phyloP scores from a whole-genome alignment of 108 stramenopile genomes.

The Cyclotella kingstonii region DNA sequence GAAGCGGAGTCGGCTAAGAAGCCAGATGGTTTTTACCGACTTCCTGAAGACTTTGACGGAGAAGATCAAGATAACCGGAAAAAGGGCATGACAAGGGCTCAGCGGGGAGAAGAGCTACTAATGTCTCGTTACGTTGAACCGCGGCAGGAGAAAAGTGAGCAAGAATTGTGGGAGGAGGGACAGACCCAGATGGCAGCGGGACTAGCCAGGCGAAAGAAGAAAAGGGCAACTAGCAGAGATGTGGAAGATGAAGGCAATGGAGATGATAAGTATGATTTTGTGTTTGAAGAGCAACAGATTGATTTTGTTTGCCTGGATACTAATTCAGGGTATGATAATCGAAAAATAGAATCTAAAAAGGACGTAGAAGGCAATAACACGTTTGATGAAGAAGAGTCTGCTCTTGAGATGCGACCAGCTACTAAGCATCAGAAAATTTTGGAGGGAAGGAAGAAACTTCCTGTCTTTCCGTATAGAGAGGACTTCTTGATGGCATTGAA shows the following conservation, averaged over 20 bases:
- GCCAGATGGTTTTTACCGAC: slow-evolving; percentile 72
- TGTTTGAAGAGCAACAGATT: slow-evolving; percentile 93
- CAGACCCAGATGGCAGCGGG: slow-evolving; percentile 79
- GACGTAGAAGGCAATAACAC: slow-evolving; percentile 3
- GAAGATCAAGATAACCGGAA: slow-evolving; percentile 16
- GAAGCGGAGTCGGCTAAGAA: slow-evolving; percentile 45
- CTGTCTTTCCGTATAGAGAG: slow-evolving; percentile 87
- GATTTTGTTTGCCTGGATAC: slow-evolving; percentile 94
- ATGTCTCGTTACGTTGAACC: slow-evolving; percentile 92
- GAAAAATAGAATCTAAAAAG: slow-evolving; percentile 43
- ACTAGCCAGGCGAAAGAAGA: slow-evolving; percentile 29
- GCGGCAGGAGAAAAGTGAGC: slow-evolving; percentile 89
- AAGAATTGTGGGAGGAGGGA: slow-evolving; percentile 96
- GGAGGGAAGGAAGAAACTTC: slow-evolving; percentile 87
- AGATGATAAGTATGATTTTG: slow-evolving; percentile 90
- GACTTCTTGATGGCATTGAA: slow-evolving; percentile 81
- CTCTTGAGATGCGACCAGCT: slow-evolving; percentile 35
- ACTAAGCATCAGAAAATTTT: slow-evolving; percentile 93
- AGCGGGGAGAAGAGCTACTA: slow-evolving; percentile 68
- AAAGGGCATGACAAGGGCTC: slow-evolving; percentile 58
- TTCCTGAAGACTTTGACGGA: slow-evolving; percentile 71
- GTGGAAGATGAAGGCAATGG: slow-evolving; percentile 30
- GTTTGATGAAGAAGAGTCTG: slow-evolving; percentile 46
- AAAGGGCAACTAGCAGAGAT: slow-evolving; percentile 5
- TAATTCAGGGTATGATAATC: slow-evolving; percentile 74